Conservation (phyloP, 139 green algal species). For the Chlorella sp. region DNA sequence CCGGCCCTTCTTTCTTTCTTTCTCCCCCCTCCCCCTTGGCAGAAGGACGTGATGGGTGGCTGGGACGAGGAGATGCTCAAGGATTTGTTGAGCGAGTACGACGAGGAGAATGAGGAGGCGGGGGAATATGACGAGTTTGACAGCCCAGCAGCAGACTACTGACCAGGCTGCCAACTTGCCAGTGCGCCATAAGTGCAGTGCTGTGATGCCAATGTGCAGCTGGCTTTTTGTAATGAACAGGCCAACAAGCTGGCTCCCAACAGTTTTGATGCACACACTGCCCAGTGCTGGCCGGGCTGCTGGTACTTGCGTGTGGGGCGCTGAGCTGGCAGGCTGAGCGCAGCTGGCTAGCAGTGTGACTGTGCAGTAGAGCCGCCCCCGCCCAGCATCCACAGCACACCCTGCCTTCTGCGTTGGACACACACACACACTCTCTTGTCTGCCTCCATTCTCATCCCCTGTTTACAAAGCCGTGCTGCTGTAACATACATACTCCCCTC, state of each 20-base stretch:
- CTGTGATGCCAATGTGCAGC: neutral
- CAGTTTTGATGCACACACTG: no score
- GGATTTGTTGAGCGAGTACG: conserved; percentile 21
- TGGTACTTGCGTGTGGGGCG: neutral
- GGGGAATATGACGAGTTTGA: conserved; percentile 20
- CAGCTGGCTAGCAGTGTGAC: no score
- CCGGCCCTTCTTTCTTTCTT: neutral
- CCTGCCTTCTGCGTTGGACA: no score
- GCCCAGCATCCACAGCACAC: no score
- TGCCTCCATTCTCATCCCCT: no score
- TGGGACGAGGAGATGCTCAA: conserved; percentile 23
- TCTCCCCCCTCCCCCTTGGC: neutral
- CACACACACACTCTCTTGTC: no score
- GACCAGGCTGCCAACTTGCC: neutral
- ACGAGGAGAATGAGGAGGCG: conserved; percentile 15
- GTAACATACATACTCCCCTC: no score
- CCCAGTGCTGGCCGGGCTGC: neutral
- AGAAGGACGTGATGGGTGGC: conserved; percentile 5
- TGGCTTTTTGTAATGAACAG: no score
- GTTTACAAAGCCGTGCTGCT: no score
- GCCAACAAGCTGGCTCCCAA: neutral
- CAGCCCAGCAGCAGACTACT: conserved; percentile 30
- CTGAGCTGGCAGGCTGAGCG: no score
- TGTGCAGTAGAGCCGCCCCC: no score
- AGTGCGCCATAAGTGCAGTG: no score